Base-by-base conservation (phyloP, 805 yeast genomes). In the Candida chilensis region DNA sequence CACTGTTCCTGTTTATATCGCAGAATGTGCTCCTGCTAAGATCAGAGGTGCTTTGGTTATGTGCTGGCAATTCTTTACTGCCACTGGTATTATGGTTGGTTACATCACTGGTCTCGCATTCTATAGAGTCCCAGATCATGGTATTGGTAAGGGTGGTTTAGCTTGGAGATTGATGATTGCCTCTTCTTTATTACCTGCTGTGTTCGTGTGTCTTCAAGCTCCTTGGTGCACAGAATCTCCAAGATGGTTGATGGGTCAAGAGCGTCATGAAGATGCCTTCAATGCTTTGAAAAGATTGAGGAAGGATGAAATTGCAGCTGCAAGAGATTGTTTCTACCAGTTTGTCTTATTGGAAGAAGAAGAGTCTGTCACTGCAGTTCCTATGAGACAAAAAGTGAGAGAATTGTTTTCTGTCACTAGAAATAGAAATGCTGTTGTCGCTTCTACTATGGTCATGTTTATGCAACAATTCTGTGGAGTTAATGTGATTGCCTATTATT, bases 61-160 rank as follows among this genome's bases (percentile, higher is more conserved):
- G 78, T 59, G 72, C 54, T 78, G 83, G 81, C 85, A 78, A 54
- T 72, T 74, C 42, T 77, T 76, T 61, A 76, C 83, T n/a, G 84
- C 85, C 2, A 70, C 77, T 31, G 86, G 86, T 35, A 75, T 78
- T 37, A 70, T 74, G 71, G 59, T 78, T 39, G 85, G 85, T 14
- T 73, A 74, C 36, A 71, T 74, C 20, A 61, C 77, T 13, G 64
- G 69, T 16, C 64, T 76, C 35, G 79, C 78, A 1, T 74, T 77
- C 45, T 74, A 71, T 54, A 53, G 61, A 28, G 73, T 78, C 28
- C 66, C 71, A 2, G 49, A 45, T 24, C 54, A 52, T 45, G 67
- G 68, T 17, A 60, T 71, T 32, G 49, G 66, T 17, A 41, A 52
- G 7, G 56, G 58, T 8, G 69, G 68, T 14, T 49, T 59, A 28